Evolutionary conservation across 2,329 filamentous ascomycete species (phyloP).

Genomic region (Hypoxylon sp.): DNA sequence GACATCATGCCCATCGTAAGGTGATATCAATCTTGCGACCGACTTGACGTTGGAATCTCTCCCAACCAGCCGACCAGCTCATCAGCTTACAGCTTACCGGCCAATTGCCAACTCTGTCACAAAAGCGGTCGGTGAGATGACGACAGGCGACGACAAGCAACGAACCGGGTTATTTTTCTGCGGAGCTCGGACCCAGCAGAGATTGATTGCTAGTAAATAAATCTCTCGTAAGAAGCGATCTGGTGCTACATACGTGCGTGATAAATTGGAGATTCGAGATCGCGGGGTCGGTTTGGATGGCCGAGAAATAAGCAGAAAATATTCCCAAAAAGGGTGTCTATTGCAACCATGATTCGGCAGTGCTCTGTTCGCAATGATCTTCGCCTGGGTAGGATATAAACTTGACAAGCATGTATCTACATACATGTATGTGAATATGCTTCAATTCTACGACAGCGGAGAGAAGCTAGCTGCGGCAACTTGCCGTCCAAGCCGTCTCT

Average conservation of each 20-base stretch:
- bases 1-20: no score
- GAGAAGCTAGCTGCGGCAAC: neutral
- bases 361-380: neutral
- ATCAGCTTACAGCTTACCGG: no score
- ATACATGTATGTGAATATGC: no score
- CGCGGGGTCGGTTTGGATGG: constrained; percentile 22
- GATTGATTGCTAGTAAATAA: constrained; percentile 2
- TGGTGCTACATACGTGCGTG: neutral
- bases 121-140: constrained; percentile 17
- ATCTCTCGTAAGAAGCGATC: constrained; percentile 24
- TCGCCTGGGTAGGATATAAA: neutral
- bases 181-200: constrained; percentile 11
- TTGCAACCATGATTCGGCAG: neutral
- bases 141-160: constrained; percentile 30
- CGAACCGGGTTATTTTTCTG: constrained; percentile 27
- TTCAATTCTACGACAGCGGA: no score
- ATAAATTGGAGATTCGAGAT: constrained; percentile 8
- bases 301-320: constrained; percentile 3
- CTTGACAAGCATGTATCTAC: neutral
- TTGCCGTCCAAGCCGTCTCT: neutral
- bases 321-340: neutral
- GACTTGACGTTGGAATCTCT: neutral
- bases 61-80: no score
- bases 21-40: neutral
- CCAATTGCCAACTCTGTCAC: constrained; percentile 23